Evolutionary conservation across 208 protist species (phyloP).

Genomic region (Trypanosoma conorhini): DNA sequence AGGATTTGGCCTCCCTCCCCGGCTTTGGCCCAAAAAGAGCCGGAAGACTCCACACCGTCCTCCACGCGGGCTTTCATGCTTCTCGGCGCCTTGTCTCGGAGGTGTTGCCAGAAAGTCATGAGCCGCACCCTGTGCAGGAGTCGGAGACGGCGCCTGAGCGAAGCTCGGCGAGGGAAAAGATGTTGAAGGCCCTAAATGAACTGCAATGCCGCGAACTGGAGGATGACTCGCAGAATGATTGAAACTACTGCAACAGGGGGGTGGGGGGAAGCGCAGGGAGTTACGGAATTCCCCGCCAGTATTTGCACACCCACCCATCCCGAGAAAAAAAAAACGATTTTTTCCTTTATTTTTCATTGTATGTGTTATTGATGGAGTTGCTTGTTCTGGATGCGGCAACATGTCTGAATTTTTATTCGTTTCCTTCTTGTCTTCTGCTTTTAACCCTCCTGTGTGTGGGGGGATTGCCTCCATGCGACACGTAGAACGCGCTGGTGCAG

Average conservation of each 20-base stretch:
- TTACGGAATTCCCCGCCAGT: not conserved
- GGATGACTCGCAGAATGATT: not conserved
- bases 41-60: constrained; percentile 46
- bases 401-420: not conserved
- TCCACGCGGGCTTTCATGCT: constrained; percentile 54
- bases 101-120: constrained; percentile 21
- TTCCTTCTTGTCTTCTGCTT: constrained; percentile 19
- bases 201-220: constrained; percentile 38
- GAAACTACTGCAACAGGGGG: not conserved
- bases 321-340: too few relatives aligned
- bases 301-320: not conserved
- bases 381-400: not conserved
- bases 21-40: constrained; percentile 64
- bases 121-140: not conserved
- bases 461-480: not conserved
- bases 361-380: constrained; percentile 1
- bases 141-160: not conserved
- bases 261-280: not conserved
- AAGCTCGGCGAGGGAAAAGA: constrained; percentile 22
- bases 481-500: too few relatives aligned
- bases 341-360: not conserved
- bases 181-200: constrained; percentile 35
- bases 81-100: constrained; percentile 44
- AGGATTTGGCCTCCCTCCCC: constrained; percentile 40
- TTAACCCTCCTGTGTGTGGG: not conserved